Evolutionary conservation across 345 rosid species (phyloP), one percentile per base, ranked within the genome.

Genomic region (Acer campestre): DNA sequence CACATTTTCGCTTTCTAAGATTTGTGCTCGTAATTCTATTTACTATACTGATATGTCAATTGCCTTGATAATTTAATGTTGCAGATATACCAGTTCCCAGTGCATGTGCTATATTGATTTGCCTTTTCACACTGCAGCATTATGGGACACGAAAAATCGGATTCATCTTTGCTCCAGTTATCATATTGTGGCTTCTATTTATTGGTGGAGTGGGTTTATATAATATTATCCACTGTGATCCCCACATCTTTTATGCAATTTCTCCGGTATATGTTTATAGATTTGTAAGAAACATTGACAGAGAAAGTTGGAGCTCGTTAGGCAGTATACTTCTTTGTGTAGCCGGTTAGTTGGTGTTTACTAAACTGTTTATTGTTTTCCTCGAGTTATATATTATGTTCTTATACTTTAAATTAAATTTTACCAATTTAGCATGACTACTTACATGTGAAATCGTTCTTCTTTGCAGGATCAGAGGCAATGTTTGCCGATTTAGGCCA

Each of bases 401-500:
- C 29, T 42, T 58, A 40, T 22, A 2, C 35, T 20, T 22, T 13
- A 6, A 58, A 2, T 38, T 13, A 22, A 35, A 56, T 2, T 3
- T 72, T 20, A 40, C 61, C 14, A 59, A 38, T 55, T 16, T 56
- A 49, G 16, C 25, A 29, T 59, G 35, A 56, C 66, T 38, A 38
- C 29, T 72, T 10, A 10, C 44, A 51, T 75, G 53, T 23, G 62
- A 71, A 44, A 16, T n/a, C 4, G 4, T 31, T 51, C 9, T 69
- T 44, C 49, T 67, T 44, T 59, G 49, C 90, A 90, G 92, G 94
- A 68, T 83, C 92, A 23, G 92, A 90, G 81, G 87, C 92, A 72
- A 90, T 89, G 90, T 90, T 87, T 75, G 89, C 90, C 2, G 85
- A 90, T 82, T 75, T 90, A 7, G 94, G 94, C 38, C 92, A 89